Base-by-base conservation (phyloP, 2,329 filamentous ascomycete genomes). In the Paecilomyces formosus region DNA sequence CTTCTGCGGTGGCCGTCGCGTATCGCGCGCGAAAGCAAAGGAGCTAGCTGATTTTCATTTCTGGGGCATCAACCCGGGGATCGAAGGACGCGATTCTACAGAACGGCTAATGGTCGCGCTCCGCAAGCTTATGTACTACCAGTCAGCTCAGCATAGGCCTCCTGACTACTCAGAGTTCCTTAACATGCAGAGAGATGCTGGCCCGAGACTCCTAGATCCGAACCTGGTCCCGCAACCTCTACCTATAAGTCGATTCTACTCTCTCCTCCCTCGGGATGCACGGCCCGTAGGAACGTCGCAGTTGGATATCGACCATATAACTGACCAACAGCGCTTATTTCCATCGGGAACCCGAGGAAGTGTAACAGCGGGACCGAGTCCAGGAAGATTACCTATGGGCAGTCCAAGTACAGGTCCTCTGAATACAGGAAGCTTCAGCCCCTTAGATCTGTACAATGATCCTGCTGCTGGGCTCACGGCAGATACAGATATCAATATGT, bases 131-230 rank as follows among this genome's bases (percentile, higher is more conserved):
- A 52, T 24, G 22, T 52, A 52, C 50, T 52, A 52, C n/a, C 50
- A 52, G 24, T 52, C 50, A 1, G 56, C 30, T 0, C 67, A 54
- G 33, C 18, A 35, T 9, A 57, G 66, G 21, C 66, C 66, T 12
- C 6, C 5, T 4, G 39, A 63, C 22, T 60, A 62, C 9, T 54
- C 58, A 18, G 18, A 6, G 15, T 35, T 39, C 3, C 26, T 61
- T 7, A 31, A n/a, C 57, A 55, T 13, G 57, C 57, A 31, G 50
- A 7, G n/a, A 35, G 60, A 56, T 26, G 57, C 55, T 24, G 57
- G 50, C 45, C 59, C n/a, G 22, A 18, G 24, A 11, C 52, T 35
- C 13, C 28, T 33, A 15, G 18, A 24, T 54, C 33, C 21, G 50
- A 33, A 30, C 12, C 21, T 35, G 49, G 12, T 30, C 35, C n/a